phyloP scores from a whole-genome alignment of 805 yeast genomes.

The Lipomyces yamadae region DNA sequence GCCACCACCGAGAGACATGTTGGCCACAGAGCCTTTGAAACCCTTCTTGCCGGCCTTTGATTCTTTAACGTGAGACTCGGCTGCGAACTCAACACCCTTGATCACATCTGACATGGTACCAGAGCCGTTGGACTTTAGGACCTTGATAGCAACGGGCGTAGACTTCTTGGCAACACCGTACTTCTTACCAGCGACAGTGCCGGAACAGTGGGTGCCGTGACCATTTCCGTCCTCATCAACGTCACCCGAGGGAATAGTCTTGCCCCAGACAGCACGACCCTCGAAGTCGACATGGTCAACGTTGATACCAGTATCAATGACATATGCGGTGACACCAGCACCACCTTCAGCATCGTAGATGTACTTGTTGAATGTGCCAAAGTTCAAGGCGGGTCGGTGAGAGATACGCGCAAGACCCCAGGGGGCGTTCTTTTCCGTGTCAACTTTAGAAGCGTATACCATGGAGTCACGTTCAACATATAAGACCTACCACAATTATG shows the following conservation, averaged over 20 bases:
- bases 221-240: slow-evolving; percentile 63
- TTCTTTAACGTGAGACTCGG: slow-evolving; percentile 53
- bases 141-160: slow-evolving; percentile 63
- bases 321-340: slow-evolving; percentile 61
- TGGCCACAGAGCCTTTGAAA: slow-evolving; percentile 64
- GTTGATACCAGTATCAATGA: slow-evolving; percentile 62
- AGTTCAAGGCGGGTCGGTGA: slow-evolving; percentile 64
- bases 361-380: slow-evolving; percentile 63
- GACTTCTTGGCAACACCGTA: slow-evolving; percentile 69
- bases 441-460: slow-evolving; percentile 55
- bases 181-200: slow-evolving; percentile 62
- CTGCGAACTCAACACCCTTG: slow-evolving; percentile 66
- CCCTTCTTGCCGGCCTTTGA: slow-evolving; percentile 48
- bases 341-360: slow-evolving; percentile 65
- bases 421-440: slow-evolving; percentile 65
- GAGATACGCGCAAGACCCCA: slow-evolving; percentile 78
- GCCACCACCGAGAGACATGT: slow-evolving; percentile 68
- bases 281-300: slow-evolving; percentile 60
- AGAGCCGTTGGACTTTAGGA: slow-evolving; percentile 61
- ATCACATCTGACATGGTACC: slow-evolving; percentile 66
- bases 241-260: slow-evolving; percentile 55
- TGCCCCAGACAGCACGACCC: slow-evolving; percentile 67
- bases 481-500: slow-evolving; percentile 47
- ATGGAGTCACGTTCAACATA: slow-evolving; percentile 64
- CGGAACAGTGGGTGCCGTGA: slow-evolving; percentile 72